Base-by-base conservation (phyloP, 257 asterid genomes). In the Cruciata laevipes region DNA sequence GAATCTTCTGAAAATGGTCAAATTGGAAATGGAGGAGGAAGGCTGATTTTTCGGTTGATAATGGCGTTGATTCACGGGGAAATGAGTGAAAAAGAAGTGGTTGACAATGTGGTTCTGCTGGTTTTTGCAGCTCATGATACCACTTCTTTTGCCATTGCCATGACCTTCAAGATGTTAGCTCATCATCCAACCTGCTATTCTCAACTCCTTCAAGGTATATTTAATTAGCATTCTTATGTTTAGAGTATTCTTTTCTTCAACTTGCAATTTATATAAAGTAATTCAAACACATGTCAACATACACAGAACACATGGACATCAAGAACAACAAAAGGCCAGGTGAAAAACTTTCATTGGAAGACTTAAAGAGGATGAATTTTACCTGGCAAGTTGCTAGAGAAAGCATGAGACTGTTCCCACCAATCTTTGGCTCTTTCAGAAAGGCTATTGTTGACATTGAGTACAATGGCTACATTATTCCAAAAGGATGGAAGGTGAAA, bases 71-170 rank as follows among this genome's bases (percentile, higher is more conserved):
- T 89, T 67, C 79, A 83, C 0, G 90, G 95, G 1, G 96, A 86
- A 74, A 82, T 91, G 18, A 84, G 71, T 16, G 96, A 91, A 77
- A 81, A 65, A 5, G 98, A 89, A 79, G 95, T 89, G 62, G 88
- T 81, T 60, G 96, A 91, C 72, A 91, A 91, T 35, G 77, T 91
- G 7, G 89, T 89, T 49, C 69, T 91, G 83, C 80, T 91, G 9
- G 95, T 91, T 6, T 91, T 89, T 78, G 98, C 95, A 16, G 98
- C 98, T 0, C 98, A 89, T 61, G 98, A 89, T 63, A 91, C 98
- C 1, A 91, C 96, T 33, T 81, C 96, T 30, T 91, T 91, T 51
- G 96, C 96, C 77, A 89, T 91, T 67, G 85, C 96, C 51, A 89
- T 89, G 90, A 82, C 88, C 7, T 89, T 89, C 71, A 86, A 86